Conservation (phyloP, 805 yeast genomes). For the Maudiozyma bulderi region DNA sequence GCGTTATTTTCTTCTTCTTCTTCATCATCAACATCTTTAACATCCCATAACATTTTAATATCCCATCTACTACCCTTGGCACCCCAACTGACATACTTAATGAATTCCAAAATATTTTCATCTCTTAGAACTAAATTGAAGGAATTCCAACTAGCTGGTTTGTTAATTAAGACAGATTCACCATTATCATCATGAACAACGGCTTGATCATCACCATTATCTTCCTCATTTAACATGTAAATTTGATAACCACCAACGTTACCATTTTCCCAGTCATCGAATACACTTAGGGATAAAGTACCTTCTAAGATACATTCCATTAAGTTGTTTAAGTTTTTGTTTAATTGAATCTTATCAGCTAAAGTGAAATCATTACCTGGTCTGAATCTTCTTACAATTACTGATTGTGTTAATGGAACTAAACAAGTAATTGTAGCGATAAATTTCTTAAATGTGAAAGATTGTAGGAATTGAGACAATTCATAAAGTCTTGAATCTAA, state of each 20-base stretch:
- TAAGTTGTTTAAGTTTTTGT: slow-evolving; percentile 30
- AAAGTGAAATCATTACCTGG: slow-evolving; percentile 92
- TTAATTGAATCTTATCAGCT: slow-evolving; percentile 52
- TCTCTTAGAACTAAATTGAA: slow-evolving; percentile 73
- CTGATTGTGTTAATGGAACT: slow-evolving; percentile 52
- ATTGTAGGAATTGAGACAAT: slow-evolving; percentile 49
- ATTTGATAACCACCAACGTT: slow-evolving; percentile 92
- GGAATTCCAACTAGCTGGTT: slow-evolving; percentile 78
- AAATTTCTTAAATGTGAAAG: slow-evolving; percentile 62
- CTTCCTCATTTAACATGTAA: slow-evolving; percentile 59
- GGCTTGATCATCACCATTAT: slow-evolving; percentile 67
- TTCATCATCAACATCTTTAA: slow-evolving; percentile 32
- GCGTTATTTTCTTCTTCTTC: neutral
- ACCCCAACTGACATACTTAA: slow-evolving; percentile 79
- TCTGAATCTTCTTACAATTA: slow-evolving; percentile 75
- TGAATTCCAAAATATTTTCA: slow-evolving; percentile 76
- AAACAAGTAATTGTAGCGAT: slow-evolving; percentile 52
- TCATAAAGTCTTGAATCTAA: slow-evolving; percentile 35
- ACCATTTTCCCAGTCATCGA: slow-evolving; percentile 75
- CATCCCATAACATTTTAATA: slow-evolving; percentile 69
- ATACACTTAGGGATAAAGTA: slow-evolving; percentile 73
- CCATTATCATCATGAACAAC: slow-evolving; percentile 58
- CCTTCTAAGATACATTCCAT: slow-evolving; percentile 50
- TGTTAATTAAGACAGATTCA: slow-evolving; percentile 67
- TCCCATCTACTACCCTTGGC: slow-evolving; percentile 96